Evolutionary conservation across 495 filamentous ascomycete genomes (phyloP).

Genomic region (Penicillium longicatenatum): DNA sequence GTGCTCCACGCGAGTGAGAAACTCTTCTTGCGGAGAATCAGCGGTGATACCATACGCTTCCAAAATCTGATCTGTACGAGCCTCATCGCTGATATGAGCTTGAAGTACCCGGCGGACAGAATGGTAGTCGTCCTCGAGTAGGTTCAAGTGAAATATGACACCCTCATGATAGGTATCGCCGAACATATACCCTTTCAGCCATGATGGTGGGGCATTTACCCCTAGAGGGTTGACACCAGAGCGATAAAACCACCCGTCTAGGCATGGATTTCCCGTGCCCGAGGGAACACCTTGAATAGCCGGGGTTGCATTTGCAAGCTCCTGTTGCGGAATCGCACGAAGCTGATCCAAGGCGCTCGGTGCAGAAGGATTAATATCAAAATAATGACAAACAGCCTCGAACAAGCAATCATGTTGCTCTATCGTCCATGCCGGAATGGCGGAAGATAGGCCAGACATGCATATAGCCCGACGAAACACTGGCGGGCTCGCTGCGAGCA

Average conservation of each 20-base stretch:
- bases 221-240: slow-evolving; percentile 16
- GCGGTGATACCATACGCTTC: slow-evolving; percentile 21
- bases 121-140: slow-evolving; percentile 24
- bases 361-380: slow-evolving; percentile 2
- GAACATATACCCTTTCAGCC: slow-evolving; percentile 32
- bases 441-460: slow-evolving; percentile 14
- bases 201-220: slow-evolving; percentile 22
- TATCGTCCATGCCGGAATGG: slow-evolving; percentile 1
- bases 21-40: slow-evolving; percentile 7
- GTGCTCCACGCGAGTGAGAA: slow-evolving; percentile 28
- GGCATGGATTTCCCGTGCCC: slow-evolving; percentile 22
- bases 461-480: slow-evolving; percentile 12
- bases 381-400: slow-evolving; percentile 8
- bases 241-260: slow-evolving; percentile 35
- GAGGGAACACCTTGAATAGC: slow-evolving; percentile 11
- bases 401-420: slow-evolving; percentile 12
- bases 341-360: slow-evolving; percentile 9
- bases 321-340: slow-evolving; percentile 9
- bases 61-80: slow-evolving; percentile 23
- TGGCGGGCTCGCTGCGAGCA: slow-evolving; percentile 7
- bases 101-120: slow-evolving; percentile 18
- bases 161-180: slow-evolving; percentile 39
- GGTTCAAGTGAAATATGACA: slow-evolving; percentile 34
- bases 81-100: slow-evolving; percentile 14
- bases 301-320: slow-evolving; percentile 10